Percentiles rank a stretch among this genome's conserved stretches.
Conservation (phyloP, 306 rosid species). For the Alnus rubra region DNA sequence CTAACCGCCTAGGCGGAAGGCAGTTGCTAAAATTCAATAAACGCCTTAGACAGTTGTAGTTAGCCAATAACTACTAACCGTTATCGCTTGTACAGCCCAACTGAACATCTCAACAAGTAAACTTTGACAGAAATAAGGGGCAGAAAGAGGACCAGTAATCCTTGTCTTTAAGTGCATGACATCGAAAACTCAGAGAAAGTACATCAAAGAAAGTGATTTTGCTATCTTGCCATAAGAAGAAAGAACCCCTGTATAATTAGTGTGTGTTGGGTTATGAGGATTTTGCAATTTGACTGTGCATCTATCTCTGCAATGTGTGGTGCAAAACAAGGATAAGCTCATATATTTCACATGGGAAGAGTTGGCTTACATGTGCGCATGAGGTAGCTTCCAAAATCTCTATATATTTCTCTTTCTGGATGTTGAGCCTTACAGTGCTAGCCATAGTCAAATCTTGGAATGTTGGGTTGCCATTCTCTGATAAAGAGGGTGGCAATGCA, state of each 20-base stretch:
- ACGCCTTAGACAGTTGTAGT: too few relatives aligned
- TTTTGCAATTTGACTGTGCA: background rate
- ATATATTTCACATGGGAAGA: slow-evolving; percentile 7
- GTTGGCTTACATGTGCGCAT: background rate
- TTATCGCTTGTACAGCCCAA: too few relatives aligned
- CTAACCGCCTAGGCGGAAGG: too few relatives aligned
- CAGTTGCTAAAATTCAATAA: too few relatives aligned
- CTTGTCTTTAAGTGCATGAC: background rate
- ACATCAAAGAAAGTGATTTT: background rate
- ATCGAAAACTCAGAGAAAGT: background rate
- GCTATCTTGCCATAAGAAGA: background rate
- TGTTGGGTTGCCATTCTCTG: background rate
- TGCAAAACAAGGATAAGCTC: background rate
- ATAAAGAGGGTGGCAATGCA: background rate
- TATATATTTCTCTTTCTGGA: background rate
- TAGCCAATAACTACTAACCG: too few relatives aligned
- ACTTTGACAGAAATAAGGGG: background rate
- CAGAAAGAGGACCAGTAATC: slow-evolving; percentile 1
- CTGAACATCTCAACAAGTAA: background rate
- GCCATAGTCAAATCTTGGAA: slow-evolving; percentile 8
- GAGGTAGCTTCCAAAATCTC: slow-evolving; percentile 8
- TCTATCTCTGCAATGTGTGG: background rate
- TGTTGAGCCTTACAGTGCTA: background rate
- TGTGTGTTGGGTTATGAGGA: background rate
- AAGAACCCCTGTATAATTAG: background rate